phyloP scores from a whole-genome alignment of 306 rosid genomes.

The Vigna hirtella region DNA sequence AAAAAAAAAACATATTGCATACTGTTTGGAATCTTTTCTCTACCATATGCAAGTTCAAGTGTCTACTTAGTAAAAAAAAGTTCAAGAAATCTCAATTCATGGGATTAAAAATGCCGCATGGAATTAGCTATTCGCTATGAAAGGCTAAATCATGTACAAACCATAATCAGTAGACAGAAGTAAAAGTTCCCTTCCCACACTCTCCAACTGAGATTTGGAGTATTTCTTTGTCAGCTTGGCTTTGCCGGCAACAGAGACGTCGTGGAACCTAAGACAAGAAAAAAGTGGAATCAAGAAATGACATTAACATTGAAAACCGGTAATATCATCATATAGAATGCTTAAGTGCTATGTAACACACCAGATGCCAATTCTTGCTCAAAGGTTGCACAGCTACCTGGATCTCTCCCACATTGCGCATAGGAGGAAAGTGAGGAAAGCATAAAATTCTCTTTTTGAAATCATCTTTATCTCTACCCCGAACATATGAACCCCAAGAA shows the following conservation, averaged over 20 bases:
- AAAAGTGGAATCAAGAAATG: conserved; percentile 37
- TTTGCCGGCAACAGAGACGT: conserved; percentile 71
- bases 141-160: conserved; percentile 42
- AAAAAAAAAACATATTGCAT: not conserved
- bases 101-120: conserved; percentile 44
- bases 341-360: conserved; percentile 45
- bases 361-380: conserved; percentile 79
- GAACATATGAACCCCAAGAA: conserved; percentile 66
- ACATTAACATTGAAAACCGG: conserved; percentile 26
- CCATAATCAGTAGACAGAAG: conserved; percentile 48
- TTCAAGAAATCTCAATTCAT: conserved; percentile 42
- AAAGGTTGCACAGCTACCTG: conserved; percentile 59
- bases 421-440: conserved; percentile 61
- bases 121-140: conserved; percentile 42
- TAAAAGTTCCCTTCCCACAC: conserved; percentile 61
- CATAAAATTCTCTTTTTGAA: conserved; percentile 68
- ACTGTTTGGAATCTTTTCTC: conserved; percentile 40
- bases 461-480: conserved; percentile 59
- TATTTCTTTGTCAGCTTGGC: conserved; percentile 53
- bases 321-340: conserved; percentile 32
- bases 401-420: conserved; percentile 57
- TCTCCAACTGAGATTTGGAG: conserved; percentile 69
- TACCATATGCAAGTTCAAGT: conserved; percentile 46
- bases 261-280: conserved; percentile 61
- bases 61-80: conserved; percentile 36